Evolutionary conservation across 805 yeast species (phyloP), one percentile per base, ranked within the genome.

Genomic region (Saturnispora halmiae): DNA sequence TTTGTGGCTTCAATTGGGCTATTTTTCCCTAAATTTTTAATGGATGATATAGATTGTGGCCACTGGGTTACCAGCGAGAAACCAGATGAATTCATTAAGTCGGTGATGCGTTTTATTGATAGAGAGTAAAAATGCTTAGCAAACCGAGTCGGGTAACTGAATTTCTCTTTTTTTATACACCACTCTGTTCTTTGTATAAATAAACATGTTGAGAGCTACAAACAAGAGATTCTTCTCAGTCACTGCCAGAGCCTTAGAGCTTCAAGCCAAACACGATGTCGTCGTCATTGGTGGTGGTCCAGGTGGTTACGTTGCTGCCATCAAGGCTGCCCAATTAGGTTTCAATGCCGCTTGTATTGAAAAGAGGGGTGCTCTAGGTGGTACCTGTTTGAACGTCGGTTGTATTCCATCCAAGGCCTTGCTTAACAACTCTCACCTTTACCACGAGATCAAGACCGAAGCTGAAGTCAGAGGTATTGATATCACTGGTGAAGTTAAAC

Each of bases 201-300:
- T 10, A 22, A 51, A 35, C 18, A 60, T 60, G 65, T 50, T 60
- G 32, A 60, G 61, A 58, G 40, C 51, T 29, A 42, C 50, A 31
- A 55, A 54, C 46, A 49, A 46, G 44, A 56, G 61, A 54, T 43
- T 53, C 41, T 60, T 60, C 40, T 60, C 64, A 13, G 45, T 55
- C 10, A 55, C 60, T 37, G 51, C 60, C 51, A 16, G 37, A 20
- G 42, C 42, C 4, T 40, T 50, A 8, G 34, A 49, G 26, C 48
- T 55, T 5, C 56, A 52, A 35, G 56, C 62, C 29, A 56, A 57
- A 54, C 92, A 85, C 61, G 97, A 92, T 58, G 76, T 92, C 41
- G 94, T 90, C 41, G 85, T 92, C 54, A 82, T 92, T 58, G 99
- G 99, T 53, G 97, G 96, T 55, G 99, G 99, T 45, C 99, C 99